Evolutionary conservation across 2,329 filamentous ascomycete species (phyloP), one percentile per base, ranked within the genome.

Genomic region (Corniculantispora saksenae): DNA sequence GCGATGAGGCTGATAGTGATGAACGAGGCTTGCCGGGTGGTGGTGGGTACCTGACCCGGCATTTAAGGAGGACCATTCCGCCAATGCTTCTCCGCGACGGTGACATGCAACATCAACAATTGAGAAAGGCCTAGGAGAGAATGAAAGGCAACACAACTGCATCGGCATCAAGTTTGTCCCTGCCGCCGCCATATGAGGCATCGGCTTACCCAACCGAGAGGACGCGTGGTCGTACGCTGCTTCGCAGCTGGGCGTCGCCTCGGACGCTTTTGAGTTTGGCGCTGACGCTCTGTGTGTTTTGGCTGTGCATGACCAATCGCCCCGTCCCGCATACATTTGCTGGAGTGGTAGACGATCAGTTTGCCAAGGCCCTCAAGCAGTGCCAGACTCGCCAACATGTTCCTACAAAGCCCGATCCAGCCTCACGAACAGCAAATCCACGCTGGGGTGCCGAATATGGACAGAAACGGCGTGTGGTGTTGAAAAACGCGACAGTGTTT

Each of bases 401-500:
- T 29, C 57, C 57, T 2, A n/a, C 61, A 1, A 63, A 56, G 29
- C 50, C 63, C 3, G 27, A 25, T 19, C 63, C 63, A 0, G 48
- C 21, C 21, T 40, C 47, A 10, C 48, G 63, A 38, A 55, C 23
- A 7, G 23, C 47, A 15, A 82, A 82, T 68, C 74, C 79, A 38
- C 71, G 80, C 70, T 82, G 79, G 79, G 79, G 78, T 35, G 29
- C 72, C 2, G 67, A 68, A 17, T 75, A 70, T 55, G 80, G 79
- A 3, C 79, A 81, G 64, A 72, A 74, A 54, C 68, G 70, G 51
- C 77, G 74, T 2, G 61, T 79, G 5, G 64, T 81, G 4, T 68
- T 82, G 29, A 72, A 71, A 45, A 82, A 82, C 66, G 78, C 72
- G 8, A 81, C 76, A 25, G 70, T 82, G 15, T 82, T 81, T 64